These are phyloP conservation scores for Aegilops umbellulata DNA, from an alignment of 176 grass and related monocot species.

Conservation along the genomic window DNA sequence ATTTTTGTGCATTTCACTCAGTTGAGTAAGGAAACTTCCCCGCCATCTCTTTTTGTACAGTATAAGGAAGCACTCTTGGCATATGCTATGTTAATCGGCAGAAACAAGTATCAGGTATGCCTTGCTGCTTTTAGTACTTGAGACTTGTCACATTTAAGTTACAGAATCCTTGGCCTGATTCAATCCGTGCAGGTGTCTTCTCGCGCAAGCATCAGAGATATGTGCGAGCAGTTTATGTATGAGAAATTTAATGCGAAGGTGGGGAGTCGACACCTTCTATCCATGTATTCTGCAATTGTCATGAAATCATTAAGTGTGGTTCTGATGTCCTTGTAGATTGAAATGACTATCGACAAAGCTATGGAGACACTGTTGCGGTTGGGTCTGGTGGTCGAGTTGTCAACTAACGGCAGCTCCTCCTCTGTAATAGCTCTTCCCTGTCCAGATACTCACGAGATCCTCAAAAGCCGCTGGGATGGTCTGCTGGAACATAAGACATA, in stretches of 20 bases:
- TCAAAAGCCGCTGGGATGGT: conserved; percentile 63
- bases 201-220: conserved; percentile 55
- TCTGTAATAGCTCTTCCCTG: conserved; percentile 51
- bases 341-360: conserved; percentile 92
- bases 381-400: conserved; percentile 63
- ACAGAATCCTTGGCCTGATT: neutral
- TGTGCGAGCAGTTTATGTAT: conserved; percentile 71
- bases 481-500: conserved; percentile 51
- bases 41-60: conserved; percentile 30
- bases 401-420: conserved; percentile 17
- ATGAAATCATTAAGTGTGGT: neutral
- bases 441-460: conserved; percentile 56
- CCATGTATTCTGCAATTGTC: neutral
- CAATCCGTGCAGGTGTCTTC: conserved; percentile 56
- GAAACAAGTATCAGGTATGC: conserved; percentile 66
- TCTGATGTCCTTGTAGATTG: conserved; percentile 49
- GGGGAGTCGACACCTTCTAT: neutral
- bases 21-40: too few relatives aligned
- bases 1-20: too few relatives aligned
- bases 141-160: neutral
- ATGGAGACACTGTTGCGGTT: conserved; percentile 72
- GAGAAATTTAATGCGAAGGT: conserved; percentile 86
- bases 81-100: conserved; percentile 72
- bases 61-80: conserved; percentile 90
- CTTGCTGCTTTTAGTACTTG: neutral